Percentiles rank a stretch among this genome's conserved stretches.
These are phyloP conservation scores for Cucumis cinereus DNA, from an alignment of 306 rosid species.

Conservation along the genomic window DNA sequence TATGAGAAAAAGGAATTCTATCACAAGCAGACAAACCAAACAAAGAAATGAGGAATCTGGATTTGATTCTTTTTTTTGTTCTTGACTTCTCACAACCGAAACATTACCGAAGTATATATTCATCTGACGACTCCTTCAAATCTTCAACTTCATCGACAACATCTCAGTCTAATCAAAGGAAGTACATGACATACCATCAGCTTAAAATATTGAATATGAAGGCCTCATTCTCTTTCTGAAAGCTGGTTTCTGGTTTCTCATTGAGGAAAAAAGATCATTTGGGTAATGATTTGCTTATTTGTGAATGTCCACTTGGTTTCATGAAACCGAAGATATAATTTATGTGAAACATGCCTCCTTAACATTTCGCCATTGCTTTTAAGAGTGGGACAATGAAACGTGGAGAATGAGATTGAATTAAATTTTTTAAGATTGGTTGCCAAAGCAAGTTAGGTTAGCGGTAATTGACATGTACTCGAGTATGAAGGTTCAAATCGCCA, in stretches of 20 bases:
- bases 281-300: background rate
- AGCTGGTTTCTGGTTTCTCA: background rate
- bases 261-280: background rate
- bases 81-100: background rate
- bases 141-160: background rate
- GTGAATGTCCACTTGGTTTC: background rate
- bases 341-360: background rate
- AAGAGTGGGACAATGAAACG: background rate
- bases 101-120: background rate
- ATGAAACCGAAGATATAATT: background rate
- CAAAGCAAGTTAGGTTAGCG: background rate
- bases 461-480: background rate
- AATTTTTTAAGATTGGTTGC: background rate
- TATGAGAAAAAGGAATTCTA: background rate
- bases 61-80: background rate
- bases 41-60: background rate
- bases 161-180: background rate
- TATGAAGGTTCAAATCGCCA: background rate
- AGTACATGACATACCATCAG: background rate
- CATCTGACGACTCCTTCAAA: background rate
- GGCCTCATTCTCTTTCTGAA: background rate
- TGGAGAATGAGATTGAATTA: background rate
- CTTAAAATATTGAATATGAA: background rate
- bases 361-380: background rate
- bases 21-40: background rate